Base-by-base conservation (phyloP, 1,284 basidiomycete genomes). In the Rhodofomes roseus region DNA sequence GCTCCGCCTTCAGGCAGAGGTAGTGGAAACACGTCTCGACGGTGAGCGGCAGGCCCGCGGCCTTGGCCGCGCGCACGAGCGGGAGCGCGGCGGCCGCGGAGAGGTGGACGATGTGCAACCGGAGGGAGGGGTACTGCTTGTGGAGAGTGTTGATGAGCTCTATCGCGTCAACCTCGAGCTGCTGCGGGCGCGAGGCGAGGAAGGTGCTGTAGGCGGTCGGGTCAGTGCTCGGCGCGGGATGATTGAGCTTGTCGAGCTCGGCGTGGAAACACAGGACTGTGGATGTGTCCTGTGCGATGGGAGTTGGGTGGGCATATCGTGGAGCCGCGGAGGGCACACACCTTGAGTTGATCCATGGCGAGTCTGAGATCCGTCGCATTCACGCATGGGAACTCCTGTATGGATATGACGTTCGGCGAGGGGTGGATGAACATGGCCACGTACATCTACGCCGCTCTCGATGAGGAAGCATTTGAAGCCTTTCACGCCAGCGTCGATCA, bases 11-110 rank as follows among this genome's bases (percentile, higher is more conserved):
- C 20, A 93, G 81, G 65, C 85, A 86, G 39, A 96, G 84, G 76
- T 97, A 97, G 75, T 97, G 95, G 76, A 95, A 96, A 75, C 94
- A 96, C 0, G 95, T 97, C 77, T 97, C 95, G 58, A 94, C 91
- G 0, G 93, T 93, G 56, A 96, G 76, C 41, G 86, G 86, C 29
- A 87, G 72, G 0, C 87, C 86, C 3, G 81, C 75, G 9, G 77
- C 71, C 64, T 81, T 86, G 2, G 93, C 93, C 46, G 82, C 78
- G 48, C 84, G 82, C 61, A 97, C 86, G 40, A 85, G 66, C 1
- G 89, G 91, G 16, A 98, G 81, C 1, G 93, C 93, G 25, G 81
- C 80, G 1, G 93, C 81, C 2, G 95, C 90, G 43, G 92, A 94
- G 51, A 98, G 85, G 74, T 97, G 95, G 36, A 97, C 95, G 62